These are phyloP conservation scores for Hydnomerulius pinastri DNA, from an alignment of 768 basidiomycete genomes.

Conservation along the genomic window DNA sequence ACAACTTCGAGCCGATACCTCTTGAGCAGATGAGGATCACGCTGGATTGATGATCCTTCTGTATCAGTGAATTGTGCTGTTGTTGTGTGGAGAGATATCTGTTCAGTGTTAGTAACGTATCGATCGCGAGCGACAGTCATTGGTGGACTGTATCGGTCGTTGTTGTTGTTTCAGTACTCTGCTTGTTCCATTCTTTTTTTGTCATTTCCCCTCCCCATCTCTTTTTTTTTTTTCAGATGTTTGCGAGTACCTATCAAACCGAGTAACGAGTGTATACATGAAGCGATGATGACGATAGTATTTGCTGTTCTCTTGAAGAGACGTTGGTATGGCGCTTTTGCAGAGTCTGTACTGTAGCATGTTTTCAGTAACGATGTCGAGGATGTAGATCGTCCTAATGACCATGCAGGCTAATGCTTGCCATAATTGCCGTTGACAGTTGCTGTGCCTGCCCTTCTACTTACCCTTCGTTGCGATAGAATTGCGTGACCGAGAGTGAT, in stretches of 20 bases:
- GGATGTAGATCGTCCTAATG: constrained; percentile 4
- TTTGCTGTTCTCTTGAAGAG: constrained; percentile 6
- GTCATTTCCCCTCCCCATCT: constrained; percentile 1
- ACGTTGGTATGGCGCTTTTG: too few species aligned
- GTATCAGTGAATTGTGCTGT: constrained; percentile 16
- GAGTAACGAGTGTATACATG: constrained; percentile 8
- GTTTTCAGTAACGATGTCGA: background rate
- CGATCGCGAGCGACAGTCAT: constrained; percentile 29
- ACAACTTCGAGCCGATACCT: constrained; percentile 96
- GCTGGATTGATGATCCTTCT: constrained; percentile 67
- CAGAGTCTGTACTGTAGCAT: too few species aligned
- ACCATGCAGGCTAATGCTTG: too few species aligned
- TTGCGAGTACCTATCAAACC: background rate
- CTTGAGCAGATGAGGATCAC: constrained; percentile 93
- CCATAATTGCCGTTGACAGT: too few species aligned
- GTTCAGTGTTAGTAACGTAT: constrained; percentile 38
- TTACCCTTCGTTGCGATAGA: constrained; percentile 6
- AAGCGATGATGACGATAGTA: constrained; percentile 7
- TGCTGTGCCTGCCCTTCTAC: too few species aligned
- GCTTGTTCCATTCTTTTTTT: constrained; percentile 6
- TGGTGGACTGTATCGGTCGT: constrained; percentile 19
- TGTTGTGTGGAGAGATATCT: constrained; percentile 30
- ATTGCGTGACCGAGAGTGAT: constrained; percentile 10
- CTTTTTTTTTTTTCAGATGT: constrained; percentile 4
- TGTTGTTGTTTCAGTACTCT: constrained; percentile 25